Conservation (phyloP, 805 yeast species). For the Komagataella phaffii region DNA sequence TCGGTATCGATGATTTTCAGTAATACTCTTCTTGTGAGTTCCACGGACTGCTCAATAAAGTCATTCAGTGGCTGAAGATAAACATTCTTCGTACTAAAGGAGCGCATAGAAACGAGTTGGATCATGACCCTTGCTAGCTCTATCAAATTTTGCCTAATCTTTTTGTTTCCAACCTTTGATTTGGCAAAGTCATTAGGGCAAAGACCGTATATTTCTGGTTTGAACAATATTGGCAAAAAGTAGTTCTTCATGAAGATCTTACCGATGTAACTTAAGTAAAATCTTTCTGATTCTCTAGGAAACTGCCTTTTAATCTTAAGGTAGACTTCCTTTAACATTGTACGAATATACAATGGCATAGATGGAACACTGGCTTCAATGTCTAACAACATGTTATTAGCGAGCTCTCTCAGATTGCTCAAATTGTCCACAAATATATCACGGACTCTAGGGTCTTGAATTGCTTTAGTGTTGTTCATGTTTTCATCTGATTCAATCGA, state of each 20-base stretch:
- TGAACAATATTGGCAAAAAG: constrained; percentile 28
- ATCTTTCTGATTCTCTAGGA: constrained; percentile 47
- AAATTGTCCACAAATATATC: constrained; percentile 58
- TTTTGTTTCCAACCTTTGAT: constrained; percentile 13
- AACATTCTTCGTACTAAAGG: constrained; percentile 47
- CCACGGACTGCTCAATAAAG: constrained; percentile 39
- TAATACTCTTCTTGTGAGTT: constrained; percentile 30
- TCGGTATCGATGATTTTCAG: constrained; percentile 35
- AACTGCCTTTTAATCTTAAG: constrained; percentile 21
- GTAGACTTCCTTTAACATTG: constrained; percentile 32
- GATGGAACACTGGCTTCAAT: constrained; percentile 28
- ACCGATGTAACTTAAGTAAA: constrained; percentile 55
- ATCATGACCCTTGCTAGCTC: constrained; percentile 44
- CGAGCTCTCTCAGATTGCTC: constrained; percentile 57
- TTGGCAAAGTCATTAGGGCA: constrained; percentile 10
- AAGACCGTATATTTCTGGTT: constrained; percentile 48
- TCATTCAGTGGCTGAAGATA: constrained; percentile 74
- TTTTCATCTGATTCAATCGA: constrained; percentile 16
- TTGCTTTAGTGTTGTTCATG: constrained; percentile 42
- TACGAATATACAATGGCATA: constrained; percentile 45
- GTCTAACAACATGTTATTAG: constrained; percentile 44
- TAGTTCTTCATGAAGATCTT: constrained; percentile 45
- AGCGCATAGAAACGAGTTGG: constrained; percentile 56
- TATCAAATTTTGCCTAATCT: constrained; percentile 31
- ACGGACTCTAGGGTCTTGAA: constrained; percentile 68